Evolutionary conservation across 371 early-diverging fungal genomes (phyloP).

Genomic region (Mortierella sp.): DNA sequence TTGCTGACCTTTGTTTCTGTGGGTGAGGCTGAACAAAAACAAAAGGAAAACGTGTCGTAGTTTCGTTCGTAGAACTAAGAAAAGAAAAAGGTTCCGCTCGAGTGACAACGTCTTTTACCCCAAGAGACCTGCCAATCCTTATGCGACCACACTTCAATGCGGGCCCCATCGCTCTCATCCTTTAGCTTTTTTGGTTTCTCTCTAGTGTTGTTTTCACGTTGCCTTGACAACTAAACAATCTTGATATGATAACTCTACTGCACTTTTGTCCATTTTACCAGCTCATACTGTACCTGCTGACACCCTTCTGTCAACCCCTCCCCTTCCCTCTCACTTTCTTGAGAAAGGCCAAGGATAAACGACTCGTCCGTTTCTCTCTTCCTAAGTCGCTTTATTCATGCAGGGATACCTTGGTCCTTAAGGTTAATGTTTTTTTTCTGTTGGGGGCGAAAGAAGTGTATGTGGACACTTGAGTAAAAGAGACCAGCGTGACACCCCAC

Average conservation of each 20-base stretch:
- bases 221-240: neutral
- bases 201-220: neutral
- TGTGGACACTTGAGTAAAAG: neutral
- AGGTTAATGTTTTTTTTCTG: slow-evolving; percentile 8
- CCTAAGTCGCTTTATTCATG: neutral
- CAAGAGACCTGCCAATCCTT: neutral
- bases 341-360: neutral
- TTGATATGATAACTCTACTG: neutral
- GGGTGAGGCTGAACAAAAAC: neutral
- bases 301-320: neutral
- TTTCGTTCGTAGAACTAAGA: no score
- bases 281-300: neutral
- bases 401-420: neutral
- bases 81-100: neutral
- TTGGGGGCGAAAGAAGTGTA: neutral
- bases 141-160: neutral
- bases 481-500: slow-evolving; percentile 5
- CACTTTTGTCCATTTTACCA: no score
- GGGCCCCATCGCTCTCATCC: neutral
- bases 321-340: neutral
- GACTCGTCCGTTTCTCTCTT: neutral
- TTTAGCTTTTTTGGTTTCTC: neutral
- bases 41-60: neutral
- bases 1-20: neutral
- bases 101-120: neutral